phyloP scores from a whole-genome alignment of 1,284 basidiomycete genomes.

The Ceratobasidium sp. region DNA sequence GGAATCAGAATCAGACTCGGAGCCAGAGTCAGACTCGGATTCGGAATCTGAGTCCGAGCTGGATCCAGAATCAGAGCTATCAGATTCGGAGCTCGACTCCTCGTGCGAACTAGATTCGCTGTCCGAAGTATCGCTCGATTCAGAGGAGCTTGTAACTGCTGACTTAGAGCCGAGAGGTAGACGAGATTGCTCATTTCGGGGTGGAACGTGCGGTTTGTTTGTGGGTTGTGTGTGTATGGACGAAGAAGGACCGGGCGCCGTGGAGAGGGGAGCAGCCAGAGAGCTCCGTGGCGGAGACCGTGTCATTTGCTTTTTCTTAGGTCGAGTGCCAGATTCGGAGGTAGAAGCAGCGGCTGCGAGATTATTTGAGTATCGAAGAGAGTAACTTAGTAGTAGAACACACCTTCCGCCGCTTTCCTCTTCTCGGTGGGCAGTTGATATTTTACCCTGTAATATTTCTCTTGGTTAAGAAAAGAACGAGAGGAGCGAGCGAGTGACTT shows the following conservation, averaged over 20 bases:
- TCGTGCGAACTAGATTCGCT: slow-evolving; percentile 20
- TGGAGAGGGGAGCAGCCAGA: neutral
- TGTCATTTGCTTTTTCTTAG: slow-evolving; percentile 17
- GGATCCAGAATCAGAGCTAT: slow-evolving; percentile 52
- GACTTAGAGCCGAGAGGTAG: neutral
- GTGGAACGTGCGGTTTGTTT: neutral
- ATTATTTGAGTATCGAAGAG: neutral
- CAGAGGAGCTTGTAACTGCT: neutral
- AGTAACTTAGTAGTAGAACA: no score
- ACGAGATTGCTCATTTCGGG: neutral
- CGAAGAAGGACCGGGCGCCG: neutral
- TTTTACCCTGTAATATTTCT: neutral
- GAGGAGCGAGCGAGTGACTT: no score
- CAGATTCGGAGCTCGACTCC: slow-evolving; percentile 44
- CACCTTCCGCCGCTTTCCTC: neutral
- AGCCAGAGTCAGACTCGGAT: slow-evolving; percentile 52
- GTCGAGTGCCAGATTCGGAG: no score
- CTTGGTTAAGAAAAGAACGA: no score
- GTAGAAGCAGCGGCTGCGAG: neutral
- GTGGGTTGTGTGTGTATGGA: neutral
- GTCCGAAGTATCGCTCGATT: slow-evolving; percentile 3
- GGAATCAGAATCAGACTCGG: slow-evolving; percentile 51
- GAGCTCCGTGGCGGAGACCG: slow-evolving; percentile 2
- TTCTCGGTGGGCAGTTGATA: neutral
- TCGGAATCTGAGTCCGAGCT: slow-evolving; percentile 54